These are phyloP conservation scores for Rhinocladiella mackenziei DNA, from an alignment of 2,329 filamentous ascomycete species.

Conservation along the genomic window DNA sequence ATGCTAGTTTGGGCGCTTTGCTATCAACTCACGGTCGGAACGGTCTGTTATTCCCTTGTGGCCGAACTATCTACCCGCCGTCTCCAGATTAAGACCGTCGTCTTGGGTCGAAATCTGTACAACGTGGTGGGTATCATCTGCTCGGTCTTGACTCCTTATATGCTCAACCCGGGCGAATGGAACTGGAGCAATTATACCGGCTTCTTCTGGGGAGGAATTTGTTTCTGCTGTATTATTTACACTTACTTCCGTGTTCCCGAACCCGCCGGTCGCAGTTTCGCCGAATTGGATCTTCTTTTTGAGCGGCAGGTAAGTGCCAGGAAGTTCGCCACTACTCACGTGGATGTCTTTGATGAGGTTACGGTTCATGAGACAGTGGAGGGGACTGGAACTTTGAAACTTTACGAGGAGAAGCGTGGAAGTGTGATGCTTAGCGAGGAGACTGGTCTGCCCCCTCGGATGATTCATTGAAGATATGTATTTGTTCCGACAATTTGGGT, in stretches of 20 bases:
- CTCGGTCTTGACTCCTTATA: slow-evolving; percentile 80
- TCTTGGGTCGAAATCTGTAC: slow-evolving; percentile 75
- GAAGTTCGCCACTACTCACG: slow-evolving; percentile 61
- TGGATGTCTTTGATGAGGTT: slow-evolving; percentile 51
- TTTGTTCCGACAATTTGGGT: too few relatives aligned
- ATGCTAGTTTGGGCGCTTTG: slow-evolving; percentile 79
- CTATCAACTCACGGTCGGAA: slow-evolving; percentile 84
- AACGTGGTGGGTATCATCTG: slow-evolving; percentile 79
- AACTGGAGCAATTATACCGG: slow-evolving; percentile 83
- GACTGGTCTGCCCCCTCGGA: neutral
- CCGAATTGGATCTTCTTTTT: slow-evolving; percentile 81
- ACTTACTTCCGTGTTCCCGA: slow-evolving; percentile 79
- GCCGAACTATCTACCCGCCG: slow-evolving; percentile 77
- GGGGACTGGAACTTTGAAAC: slow-evolving; percentile 11
- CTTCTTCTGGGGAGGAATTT: slow-evolving; percentile 83
- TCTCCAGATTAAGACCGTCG: slow-evolving; percentile 86
- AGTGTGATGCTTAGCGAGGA: slow-evolving; percentile 9
- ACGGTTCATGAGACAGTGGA: slow-evolving; percentile 19
- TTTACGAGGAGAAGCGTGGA: slow-evolving; percentile 10
- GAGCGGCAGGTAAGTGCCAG: slow-evolving; percentile 67
- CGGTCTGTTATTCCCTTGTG: slow-evolving; percentile 84
- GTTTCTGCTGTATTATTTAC: slow-evolving; percentile 76
- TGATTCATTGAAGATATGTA: slow-evolving; percentile 4
- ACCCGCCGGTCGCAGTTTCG: slow-evolving; percentile 73
- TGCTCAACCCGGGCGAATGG: slow-evolving; percentile 80